Evolutionary conservation across 2,329 filamentous ascomycete species (phyloP).

Genomic region (Penicillium sp.): DNA sequence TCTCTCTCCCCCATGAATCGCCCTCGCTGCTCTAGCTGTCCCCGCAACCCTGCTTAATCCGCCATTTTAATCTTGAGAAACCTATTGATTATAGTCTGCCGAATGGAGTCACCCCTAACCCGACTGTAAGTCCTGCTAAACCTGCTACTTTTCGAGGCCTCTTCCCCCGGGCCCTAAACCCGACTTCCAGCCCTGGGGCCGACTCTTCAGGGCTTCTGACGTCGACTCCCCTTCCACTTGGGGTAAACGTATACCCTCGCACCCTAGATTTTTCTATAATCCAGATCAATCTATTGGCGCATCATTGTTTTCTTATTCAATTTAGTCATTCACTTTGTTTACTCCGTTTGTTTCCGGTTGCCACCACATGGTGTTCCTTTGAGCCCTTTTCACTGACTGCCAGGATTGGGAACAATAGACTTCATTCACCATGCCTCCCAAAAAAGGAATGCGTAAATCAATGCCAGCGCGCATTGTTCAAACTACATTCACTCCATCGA

Average conservation of each 20-base stretch:
- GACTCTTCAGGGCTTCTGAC: slow-evolving; percentile 16
- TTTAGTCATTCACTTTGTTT: not conserved
- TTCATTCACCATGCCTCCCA: slow-evolving; percentile 20
- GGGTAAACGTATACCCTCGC: not conserved
- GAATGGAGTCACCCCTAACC: not conserved
- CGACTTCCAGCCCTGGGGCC: slow-evolving; percentile 12
- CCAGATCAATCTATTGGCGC: not conserved
- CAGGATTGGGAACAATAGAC: not conserved
- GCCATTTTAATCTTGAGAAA: not conserved
- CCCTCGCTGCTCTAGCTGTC: not conserved
- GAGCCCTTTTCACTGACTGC: not conserved
- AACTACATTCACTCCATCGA: slow-evolving; percentile 15
- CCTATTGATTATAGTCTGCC: not conserved
- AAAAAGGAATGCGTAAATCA: slow-evolving; percentile 20
- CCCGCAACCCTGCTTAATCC: not conserved
- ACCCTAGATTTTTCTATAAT: not conserved
- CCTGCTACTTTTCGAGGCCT: slow-evolving; percentile 7
- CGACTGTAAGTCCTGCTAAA: not conserved
- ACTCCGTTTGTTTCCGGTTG: not conserved
- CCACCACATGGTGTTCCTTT: not conserved
- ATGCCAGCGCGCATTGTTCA: slow-evolving; percentile 13
- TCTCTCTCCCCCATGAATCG: slow-evolving; percentile 5
- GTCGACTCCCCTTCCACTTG: slow-evolving; percentile 10
- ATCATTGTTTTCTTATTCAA: not conserved
- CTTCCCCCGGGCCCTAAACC: slow-evolving; percentile 14